phyloP scores from a whole-genome alignment of 495 filamentous ascomycete genomes.

The Penicillium bialowiezense region DNA sequence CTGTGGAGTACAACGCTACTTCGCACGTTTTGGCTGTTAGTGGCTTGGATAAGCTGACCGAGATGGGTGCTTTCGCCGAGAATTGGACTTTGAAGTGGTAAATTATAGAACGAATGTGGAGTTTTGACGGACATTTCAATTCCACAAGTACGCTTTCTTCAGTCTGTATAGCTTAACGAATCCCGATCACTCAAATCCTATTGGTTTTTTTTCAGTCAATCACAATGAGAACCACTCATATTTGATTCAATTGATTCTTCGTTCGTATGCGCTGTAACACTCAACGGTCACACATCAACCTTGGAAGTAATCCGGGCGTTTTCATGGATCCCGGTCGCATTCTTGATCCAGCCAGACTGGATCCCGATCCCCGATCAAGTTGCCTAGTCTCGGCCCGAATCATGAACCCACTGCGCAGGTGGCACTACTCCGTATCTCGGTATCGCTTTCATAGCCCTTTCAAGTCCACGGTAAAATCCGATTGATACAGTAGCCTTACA shows the following conservation, averaged over 20 bases:
- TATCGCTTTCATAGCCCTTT: too few relatives aligned
- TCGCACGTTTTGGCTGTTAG: conserved; percentile 48
- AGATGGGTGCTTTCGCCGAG: conserved; percentile 51
- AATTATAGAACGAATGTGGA: neutral
- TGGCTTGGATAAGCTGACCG: conserved; percentile 48
- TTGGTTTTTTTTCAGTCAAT: too few relatives aligned
- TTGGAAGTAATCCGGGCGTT: neutral
- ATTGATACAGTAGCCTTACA: too few relatives aligned
- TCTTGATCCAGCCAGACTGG: too few relatives aligned
- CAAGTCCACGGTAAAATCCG: too few relatives aligned
- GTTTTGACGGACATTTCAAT: neutral
- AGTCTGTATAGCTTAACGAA: neutral
- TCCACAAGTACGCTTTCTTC: neutral
- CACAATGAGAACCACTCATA: too few relatives aligned
- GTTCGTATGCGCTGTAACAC: too few relatives aligned
- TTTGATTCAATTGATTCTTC: too few relatives aligned
- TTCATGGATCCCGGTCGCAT: too few relatives aligned
- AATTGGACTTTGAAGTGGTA: conserved; percentile 62
- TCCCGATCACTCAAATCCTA: too few relatives aligned
- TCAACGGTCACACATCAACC: neutral
- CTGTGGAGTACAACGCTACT: conserved; percentile 48
- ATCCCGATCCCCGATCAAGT: neutral
- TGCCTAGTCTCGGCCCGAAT: neutral
- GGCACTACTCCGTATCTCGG: neutral
- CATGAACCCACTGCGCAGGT: too few relatives aligned